Conservation (phyloP, 2,329 filamentous ascomycete species). For the Colletotrichum theobromicola region DNA sequence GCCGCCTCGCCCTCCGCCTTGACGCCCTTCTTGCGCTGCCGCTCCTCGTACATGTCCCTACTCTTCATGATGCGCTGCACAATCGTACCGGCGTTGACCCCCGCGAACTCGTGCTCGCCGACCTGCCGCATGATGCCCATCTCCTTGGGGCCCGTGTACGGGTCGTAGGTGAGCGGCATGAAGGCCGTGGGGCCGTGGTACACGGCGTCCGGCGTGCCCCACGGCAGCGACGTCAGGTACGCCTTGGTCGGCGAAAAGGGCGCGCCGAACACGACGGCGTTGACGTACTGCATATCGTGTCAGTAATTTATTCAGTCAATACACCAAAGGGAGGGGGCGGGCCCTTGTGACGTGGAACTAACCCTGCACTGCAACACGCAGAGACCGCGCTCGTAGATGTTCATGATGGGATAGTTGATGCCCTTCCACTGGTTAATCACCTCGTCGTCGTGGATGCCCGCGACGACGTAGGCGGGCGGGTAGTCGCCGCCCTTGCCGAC, state of each 20-base stretch:
- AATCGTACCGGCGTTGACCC: slow-evolving; percentile 92
- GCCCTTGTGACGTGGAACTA: background rate
- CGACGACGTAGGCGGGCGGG: slow-evolving; percentile 84
- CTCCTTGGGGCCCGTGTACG: slow-evolving; percentile 79
- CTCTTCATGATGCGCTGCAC: slow-evolving; percentile 89
- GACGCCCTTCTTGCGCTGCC: slow-evolving; percentile 87
- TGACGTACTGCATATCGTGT: slow-evolving; percentile 70
- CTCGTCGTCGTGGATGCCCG: slow-evolving; percentile 91
- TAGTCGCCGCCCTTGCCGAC: slow-evolving; percentile 75
- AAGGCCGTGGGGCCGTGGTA: slow-evolving; percentile 98
- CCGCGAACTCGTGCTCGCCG: slow-evolving; percentile 76
- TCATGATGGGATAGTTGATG: slow-evolving; percentile 99
- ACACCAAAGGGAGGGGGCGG: too few species aligned
- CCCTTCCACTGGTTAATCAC: slow-evolving; percentile 98
- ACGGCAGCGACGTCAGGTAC: slow-evolving; percentile 79
- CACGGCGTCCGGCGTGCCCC: slow-evolving; percentile 76
- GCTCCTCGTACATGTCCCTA: slow-evolving; percentile 85
- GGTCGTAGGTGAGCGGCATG: slow-evolving; percentile 80
- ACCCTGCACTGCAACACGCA: slow-evolving; percentile 95
- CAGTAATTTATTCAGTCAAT: background rate
- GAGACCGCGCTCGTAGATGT: slow-evolving; percentile 93
- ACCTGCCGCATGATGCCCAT: slow-evolving; percentile 88
- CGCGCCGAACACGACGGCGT: slow-evolving; percentile 87
- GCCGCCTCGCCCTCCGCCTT: slow-evolving; percentile 81
- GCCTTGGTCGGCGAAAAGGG: slow-evolving; percentile 83